These are phyloP conservation scores for Pyrenochaeta sp. DNA, from an alignment of 2,329 filamentous ascomycete genomes.

Conservation along the genomic window DNA sequence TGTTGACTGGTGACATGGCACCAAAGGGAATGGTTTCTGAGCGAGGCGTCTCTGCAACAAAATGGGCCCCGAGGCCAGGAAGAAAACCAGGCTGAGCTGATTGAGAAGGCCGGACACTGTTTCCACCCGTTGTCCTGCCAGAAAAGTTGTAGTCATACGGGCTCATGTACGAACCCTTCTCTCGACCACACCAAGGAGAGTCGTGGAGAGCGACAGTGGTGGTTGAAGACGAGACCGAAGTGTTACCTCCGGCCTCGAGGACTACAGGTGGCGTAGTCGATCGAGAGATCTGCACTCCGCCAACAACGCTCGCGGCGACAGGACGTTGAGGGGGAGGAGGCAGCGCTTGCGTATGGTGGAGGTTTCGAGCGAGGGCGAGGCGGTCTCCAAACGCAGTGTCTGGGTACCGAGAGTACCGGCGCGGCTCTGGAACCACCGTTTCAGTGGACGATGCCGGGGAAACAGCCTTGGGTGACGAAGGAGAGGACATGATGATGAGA, in stretches of 20 bases:
- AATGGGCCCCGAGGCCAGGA: not conserved
- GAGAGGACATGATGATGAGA: not conserved
- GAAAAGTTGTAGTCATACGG: conserved; percentile 10
- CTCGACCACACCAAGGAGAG: not conserved
- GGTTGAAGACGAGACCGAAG: not conserved
- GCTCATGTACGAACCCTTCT: conserved; percentile 8
- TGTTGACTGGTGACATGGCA: not conserved
- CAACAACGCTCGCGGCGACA: not conserved
- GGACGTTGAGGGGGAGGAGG: not conserved
- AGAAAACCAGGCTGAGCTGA: not conserved
- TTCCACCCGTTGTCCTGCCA: not conserved
- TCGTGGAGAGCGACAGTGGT: not conserved
- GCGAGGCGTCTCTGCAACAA: not conserved
- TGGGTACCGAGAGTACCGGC: not conserved
- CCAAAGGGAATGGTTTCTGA: not conserved
- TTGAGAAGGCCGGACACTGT: not conserved
- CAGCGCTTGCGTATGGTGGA: conserved; percentile 9
- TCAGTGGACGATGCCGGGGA: not conserved
- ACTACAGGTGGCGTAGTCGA: not conserved
- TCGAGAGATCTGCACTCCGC: not conserved
- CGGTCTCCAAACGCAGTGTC: conserved; percentile 9
- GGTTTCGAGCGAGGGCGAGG: conserved; percentile 13
- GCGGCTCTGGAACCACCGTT: not conserved
- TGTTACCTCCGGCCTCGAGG: not conserved
- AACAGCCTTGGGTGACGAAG: not conserved